Evolutionary conservation across 805 yeast species (phyloP), one percentile per base, ranked within the genome.

Genomic region (Sporopachydermia quercuum): DNA sequence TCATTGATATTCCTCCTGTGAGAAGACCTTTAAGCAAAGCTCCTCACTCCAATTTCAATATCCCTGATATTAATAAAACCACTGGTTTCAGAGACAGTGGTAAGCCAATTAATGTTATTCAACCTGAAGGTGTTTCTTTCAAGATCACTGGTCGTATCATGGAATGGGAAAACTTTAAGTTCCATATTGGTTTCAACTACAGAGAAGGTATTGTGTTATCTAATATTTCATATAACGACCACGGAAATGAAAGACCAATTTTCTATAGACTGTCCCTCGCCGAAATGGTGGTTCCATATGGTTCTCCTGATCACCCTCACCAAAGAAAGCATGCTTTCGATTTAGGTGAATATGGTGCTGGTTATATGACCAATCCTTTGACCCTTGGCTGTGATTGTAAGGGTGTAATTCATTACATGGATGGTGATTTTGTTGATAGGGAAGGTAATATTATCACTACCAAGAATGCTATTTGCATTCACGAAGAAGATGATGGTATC

Each of bases 331-430:
- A 81, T 52, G 91, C 91, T 36, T 73, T 81, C 60, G 91, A 81
- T 61, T 74, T 81, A 48, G 91, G 91, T 57, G 91, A 81, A 58
- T 80, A 80, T 56, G 91, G 91, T 62, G 89, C 86, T 45, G 91
- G 91, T 53, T 74, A 74, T 64, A 75, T 81, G 76, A 77, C 91
- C 40, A 81, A 81, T 61, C 82, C 87, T 23, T 66, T 81, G 47
- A 62, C 79, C 15, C 68, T 80, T 41, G 89, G 89, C 35, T 81
- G 91, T 57, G 91, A 81, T 58, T 81, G 91, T 65, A 80, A 81
- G 58, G 91, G 91, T 55, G 84, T 74, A 36, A 81, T 81, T 50
- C 87, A 82, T 57, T 81, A 81, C 62, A 55, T 81, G 59, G 87
- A 81, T 59, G 87, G 83, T n/a, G 76, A 74, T 57, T 77, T 78